These are phyloP conservation scores for Fusarium redolens DNA, from an alignment of 2,329 filamentous ascomycete genomes.

Conservation along the genomic window DNA sequence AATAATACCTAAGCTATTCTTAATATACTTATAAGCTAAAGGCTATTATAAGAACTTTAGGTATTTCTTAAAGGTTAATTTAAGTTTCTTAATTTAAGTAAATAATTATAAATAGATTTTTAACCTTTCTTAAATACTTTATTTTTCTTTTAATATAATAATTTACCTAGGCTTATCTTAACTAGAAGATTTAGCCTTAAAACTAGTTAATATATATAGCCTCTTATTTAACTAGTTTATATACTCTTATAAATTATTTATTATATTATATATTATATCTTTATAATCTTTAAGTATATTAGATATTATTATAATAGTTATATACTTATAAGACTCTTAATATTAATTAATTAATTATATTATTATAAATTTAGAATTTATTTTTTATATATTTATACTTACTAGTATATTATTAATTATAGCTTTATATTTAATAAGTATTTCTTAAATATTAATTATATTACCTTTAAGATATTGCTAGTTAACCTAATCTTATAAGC, in stretches of 20 bases:
- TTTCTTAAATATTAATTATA: slow-evolving; percentile 53
- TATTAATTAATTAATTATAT: not conserved
- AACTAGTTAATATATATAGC: not conserved
- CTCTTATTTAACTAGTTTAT: not conserved
- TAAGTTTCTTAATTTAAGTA: slow-evolving; percentile 29
- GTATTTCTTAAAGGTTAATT: slow-evolving; percentile 27
- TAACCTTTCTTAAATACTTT: slow-evolving; percentile 34
- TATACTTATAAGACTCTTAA: not conserved
- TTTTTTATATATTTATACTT: slow-evolving; percentile 30
- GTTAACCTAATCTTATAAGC: slow-evolving; percentile 58
- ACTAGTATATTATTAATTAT: not conserved
- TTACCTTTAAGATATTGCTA: slow-evolving; percentile 57
- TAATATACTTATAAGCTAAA: too few relatives aligned
- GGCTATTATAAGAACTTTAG: slow-evolving; percentile 6
- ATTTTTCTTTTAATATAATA: slow-evolving; percentile 33
- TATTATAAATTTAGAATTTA: not conserved
- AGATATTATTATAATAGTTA: not conserved
- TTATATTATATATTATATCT: not conserved
- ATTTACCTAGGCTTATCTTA: slow-evolving; percentile 11
- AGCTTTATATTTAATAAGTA: slow-evolving; percentile 36
- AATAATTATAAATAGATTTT: slow-evolving; percentile 36
- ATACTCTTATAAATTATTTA: not conserved
- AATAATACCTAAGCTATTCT: too few relatives aligned
- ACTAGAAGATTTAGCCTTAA: not conserved
- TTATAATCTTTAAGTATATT: slow-evolving; percentile 3